These are phyloP conservation scores for Taphrina wiesneri DNA, from an alignment of 1,139 yeast genomes.

Conservation along the genomic window DNA sequence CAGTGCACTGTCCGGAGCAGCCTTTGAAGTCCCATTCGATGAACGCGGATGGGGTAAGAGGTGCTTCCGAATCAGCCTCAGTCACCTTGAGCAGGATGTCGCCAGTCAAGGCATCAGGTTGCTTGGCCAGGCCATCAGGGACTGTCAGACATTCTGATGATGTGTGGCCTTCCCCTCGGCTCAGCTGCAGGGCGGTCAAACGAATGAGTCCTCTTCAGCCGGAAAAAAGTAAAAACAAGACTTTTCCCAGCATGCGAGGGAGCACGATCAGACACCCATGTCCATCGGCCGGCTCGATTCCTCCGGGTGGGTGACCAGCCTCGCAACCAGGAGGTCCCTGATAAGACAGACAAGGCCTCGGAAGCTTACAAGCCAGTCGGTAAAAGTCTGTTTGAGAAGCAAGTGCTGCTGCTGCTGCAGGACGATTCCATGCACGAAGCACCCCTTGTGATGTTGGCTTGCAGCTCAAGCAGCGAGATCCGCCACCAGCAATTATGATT, in stretches of 20 bases:
- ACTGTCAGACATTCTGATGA: background rate
- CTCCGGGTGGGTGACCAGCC: background rate
- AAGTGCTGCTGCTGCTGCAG: no score
- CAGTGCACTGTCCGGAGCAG: slow-evolving; percentile 18
- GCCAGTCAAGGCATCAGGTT: slow-evolving; percentile 6
- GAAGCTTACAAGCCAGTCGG: background rate
- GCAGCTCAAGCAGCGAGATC: background rate
- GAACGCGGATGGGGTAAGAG: slow-evolving; percentile 25
- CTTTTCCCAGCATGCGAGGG: background rate
- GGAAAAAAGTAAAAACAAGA: no score
- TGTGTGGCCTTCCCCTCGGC: background rate
- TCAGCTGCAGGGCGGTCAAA: no score
- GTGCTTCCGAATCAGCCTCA: slow-evolving; percentile 22
- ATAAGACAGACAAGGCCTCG: background rate
- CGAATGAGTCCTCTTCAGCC: no score
- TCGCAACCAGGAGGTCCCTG: background rate
- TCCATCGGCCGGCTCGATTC: background rate
- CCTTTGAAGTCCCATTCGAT: slow-evolving; percentile 23
- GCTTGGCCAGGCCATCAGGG: slow-evolving; percentile 13
- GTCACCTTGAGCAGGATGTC: slow-evolving; percentile 2
- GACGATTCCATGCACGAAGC: background rate
- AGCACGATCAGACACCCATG: background rate
- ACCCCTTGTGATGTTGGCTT: background rate
- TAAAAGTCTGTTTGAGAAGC: background rate
- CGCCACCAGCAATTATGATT: background rate